Conservation (phyloP, 2,329 filamentous ascomycete genomes). For the Apiospora koreana region DNA sequence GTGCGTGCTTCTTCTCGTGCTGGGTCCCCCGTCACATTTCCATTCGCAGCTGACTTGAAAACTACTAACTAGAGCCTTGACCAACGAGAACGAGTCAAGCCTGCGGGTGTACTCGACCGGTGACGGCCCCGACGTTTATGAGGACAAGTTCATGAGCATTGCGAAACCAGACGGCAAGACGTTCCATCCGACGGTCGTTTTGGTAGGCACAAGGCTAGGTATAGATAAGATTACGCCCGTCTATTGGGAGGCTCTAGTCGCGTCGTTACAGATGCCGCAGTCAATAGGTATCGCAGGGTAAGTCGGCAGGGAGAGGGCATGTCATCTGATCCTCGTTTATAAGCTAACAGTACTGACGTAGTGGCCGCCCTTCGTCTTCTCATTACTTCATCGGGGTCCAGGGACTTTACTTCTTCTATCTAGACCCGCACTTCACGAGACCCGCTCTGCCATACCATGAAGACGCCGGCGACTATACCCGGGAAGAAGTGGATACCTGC, state of each 20-base stretch:
- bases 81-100: constrained; percentile 62
- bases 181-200: constrained; percentile 83
- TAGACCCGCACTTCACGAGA: constrained; percentile 89
- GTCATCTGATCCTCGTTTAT: background rate
- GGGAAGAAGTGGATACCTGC: constrained; percentile 77
- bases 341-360: background rate
- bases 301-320: constrained; percentile 26
- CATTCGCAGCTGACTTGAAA: background rate
- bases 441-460: constrained; percentile 68
- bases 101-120: constrained; percentile 87
- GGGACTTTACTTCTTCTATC: constrained; percentile 83
- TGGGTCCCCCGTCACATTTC: constrained; percentile 8
- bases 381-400: constrained; percentile 63
- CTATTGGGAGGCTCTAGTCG: constrained; percentile 92
- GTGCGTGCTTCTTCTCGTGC: constrained; percentile 49
- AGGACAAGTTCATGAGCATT: constrained; percentile 80
- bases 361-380: constrained; percentile 84
- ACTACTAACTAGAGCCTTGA: constrained; percentile 63
- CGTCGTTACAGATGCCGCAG: constrained; percentile 81
- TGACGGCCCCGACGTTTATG: constrained; percentile 89
- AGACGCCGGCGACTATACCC: constrained; percentile 58
- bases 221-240: constrained; percentile 93
- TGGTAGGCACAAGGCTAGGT: constrained; percentile 85
- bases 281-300: constrained; percentile 96
- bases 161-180: constrained; percentile 65